Conservation (phyloP, 2,329 filamentous ascomycete species). For the Penicillium sp. region DNA sequence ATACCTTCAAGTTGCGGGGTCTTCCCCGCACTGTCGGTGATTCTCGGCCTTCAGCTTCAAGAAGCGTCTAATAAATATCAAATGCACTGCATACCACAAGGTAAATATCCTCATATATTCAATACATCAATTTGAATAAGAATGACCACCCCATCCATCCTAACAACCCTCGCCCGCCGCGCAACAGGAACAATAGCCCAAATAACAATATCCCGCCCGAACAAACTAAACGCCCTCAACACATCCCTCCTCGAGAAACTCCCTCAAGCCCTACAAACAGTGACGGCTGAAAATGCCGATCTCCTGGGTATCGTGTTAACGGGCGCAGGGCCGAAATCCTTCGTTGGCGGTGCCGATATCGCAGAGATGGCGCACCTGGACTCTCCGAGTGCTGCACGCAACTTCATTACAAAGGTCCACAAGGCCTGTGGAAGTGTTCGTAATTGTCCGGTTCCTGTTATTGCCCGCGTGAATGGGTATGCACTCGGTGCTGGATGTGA, state of each 20-base stretch:
- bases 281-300: slow-evolving; percentile 17
- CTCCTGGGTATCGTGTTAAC: slow-evolving; percentile 47
- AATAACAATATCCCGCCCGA: slow-evolving; percentile 30
- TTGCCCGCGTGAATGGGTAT: slow-evolving; percentile 43
- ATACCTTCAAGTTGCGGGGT: slow-evolving; percentile 5
- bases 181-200: slow-evolving; percentile 25
- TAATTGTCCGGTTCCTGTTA: slow-evolving; percentile 42
- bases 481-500: slow-evolving; percentile 44
- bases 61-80: not conserved
- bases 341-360: slow-evolving; percentile 85
- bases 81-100: too few relatives aligned
- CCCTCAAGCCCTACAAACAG: slow-evolving; percentile 16
- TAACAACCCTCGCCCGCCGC: slow-evolving; percentile 19
- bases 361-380: slow-evolving; percentile 63
- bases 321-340: slow-evolving; percentile 82
- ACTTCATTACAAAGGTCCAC: slow-evolving; percentile 42
- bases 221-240: slow-evolving; percentile 34
- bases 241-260: slow-evolving; percentile 24
- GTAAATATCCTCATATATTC: too few relatives aligned
- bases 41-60: slow-evolving; percentile 13
- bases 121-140: not conserved
- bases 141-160: slow-evolving; percentile 10
- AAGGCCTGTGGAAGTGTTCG: slow-evolving; percentile 38
- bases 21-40: slow-evolving; percentile 17
- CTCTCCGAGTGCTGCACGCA: slow-evolving; percentile 32